Conservation (phyloP, 2,329 filamentous ascomycete genomes). For the Biscogniauxia sp. region DNA sequence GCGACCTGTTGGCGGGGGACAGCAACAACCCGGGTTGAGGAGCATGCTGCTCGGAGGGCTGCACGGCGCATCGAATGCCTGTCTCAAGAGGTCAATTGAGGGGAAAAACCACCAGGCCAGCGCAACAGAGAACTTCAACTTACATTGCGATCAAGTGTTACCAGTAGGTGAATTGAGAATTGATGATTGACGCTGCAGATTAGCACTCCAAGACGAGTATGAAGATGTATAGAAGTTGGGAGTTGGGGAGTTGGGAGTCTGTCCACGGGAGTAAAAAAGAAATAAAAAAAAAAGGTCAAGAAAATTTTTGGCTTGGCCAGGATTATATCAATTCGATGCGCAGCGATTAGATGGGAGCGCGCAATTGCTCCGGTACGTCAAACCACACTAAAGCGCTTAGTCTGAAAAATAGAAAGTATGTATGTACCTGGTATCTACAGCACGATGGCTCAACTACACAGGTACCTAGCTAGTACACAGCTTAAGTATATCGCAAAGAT, state of each 20-base stretch:
- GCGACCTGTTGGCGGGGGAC: constrained; percentile 30
- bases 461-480: no score
- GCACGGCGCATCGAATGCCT: constrained; percentile 35
- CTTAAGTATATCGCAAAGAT: no score
- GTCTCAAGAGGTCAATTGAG: constrained; percentile 13
- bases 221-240: background rate
- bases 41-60: constrained; percentile 31
- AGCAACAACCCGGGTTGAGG: constrained; percentile 25
- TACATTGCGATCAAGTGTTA: background rate
- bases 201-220: background rate
- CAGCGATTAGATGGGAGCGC: background rate
- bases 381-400: background rate
- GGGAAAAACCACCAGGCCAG: background rate
- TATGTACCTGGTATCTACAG: no score
- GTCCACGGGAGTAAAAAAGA: background rate
- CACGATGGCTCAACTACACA: no score
- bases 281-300: background rate
- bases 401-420: background rate
- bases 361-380: background rate
- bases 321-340: background rate
- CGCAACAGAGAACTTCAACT: background rate
- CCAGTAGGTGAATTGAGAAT: background rate
- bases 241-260: background rate
- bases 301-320: background rate
- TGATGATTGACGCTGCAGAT: background rate